Evolutionary conservation across 768 basidiomycete species (phyloP).

Genomic region (Clathrus columnatus): DNA sequence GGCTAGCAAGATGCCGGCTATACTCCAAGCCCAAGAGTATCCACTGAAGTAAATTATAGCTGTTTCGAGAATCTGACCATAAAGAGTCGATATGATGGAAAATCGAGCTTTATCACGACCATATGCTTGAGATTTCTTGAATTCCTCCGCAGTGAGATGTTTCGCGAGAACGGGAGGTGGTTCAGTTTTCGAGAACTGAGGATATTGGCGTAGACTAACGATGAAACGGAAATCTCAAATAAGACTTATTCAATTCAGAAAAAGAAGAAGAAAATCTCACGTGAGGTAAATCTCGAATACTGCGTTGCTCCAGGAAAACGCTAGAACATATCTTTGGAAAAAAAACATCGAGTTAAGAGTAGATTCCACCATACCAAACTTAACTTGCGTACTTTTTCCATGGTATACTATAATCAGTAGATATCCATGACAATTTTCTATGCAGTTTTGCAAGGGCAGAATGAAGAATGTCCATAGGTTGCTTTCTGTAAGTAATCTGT

Average conservation of each 20-base stretch:
- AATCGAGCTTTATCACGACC: conserved; percentile 86
- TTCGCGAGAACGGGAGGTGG: conserved; percentile 63
- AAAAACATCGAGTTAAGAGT: background rate
- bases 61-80: conserved; percentile 65
- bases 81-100: conserved; percentile 62
- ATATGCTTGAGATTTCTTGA: conserved; percentile 86
- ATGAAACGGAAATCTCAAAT: background rate
- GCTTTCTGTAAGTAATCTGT: too few relatives aligned
- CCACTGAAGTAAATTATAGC: conserved; percentile 64
- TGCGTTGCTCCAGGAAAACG: conserved; percentile 68
- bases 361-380: background rate
- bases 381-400: conserved; percentile 9
- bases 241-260: background rate
- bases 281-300: conserved; percentile 81
- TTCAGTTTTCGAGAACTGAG: conserved; percentile 64
- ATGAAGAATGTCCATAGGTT: conserved; percentile 66
- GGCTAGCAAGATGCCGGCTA: conserved; percentile 44
- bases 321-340: conserved; percentile 58
- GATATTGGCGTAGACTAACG: conserved; percentile 75
- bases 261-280: conserved; percentile 37
- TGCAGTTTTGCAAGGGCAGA: conserved; percentile 48
- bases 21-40: conserved; percentile 75
- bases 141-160: conserved; percentile 62
- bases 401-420: conserved; percentile 40
- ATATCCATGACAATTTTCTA: conserved; percentile 58